Conservation (phyloP, 805 yeast species). For the Yarrowia sp. region DNA sequence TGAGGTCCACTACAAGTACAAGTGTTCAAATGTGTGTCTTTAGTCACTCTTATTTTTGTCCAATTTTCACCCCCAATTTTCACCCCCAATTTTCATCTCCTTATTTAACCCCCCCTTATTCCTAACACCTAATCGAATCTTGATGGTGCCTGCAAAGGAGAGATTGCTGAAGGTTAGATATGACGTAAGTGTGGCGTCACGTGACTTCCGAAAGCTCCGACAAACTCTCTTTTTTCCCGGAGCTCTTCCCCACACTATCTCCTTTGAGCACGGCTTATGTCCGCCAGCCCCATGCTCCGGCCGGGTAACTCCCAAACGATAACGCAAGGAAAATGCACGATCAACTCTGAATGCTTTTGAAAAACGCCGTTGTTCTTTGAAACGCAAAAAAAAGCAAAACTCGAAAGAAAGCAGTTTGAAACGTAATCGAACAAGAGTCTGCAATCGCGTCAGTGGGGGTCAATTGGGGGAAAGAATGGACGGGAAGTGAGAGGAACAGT, state of each 20-base stretch:
- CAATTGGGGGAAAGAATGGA: too few species aligned
- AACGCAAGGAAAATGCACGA: not conserved
- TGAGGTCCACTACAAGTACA: too few species aligned
- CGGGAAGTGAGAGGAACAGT: too few species aligned
- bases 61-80: too few species aligned
- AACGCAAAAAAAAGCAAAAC: not conserved
- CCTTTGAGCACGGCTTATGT: slow-evolving; percentile 6
- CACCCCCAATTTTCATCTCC: too few species aligned
- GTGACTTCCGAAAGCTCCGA: not conserved
- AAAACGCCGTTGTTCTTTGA: not conserved
- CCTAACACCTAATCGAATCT: too few species aligned
- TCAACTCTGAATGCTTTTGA: not conserved
- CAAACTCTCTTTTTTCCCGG: not conserved
- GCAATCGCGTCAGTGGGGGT: too few species aligned
- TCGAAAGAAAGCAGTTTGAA: too few species aligned
- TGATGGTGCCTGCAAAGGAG: not conserved
- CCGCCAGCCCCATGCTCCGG: not conserved
- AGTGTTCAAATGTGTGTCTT: too few species aligned
- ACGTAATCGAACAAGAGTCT: too few species aligned
- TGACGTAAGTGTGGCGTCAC: not conserved
- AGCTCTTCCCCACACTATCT: not conserved
- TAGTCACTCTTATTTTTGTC: too few species aligned
- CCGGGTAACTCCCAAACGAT: not conserved
- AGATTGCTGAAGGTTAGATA: not conserved
- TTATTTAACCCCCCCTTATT: too few species aligned